phyloP scores from a whole-genome alignment of 2,329 filamentous ascomycete genomes.

The Talaromyces piceae region DNA sequence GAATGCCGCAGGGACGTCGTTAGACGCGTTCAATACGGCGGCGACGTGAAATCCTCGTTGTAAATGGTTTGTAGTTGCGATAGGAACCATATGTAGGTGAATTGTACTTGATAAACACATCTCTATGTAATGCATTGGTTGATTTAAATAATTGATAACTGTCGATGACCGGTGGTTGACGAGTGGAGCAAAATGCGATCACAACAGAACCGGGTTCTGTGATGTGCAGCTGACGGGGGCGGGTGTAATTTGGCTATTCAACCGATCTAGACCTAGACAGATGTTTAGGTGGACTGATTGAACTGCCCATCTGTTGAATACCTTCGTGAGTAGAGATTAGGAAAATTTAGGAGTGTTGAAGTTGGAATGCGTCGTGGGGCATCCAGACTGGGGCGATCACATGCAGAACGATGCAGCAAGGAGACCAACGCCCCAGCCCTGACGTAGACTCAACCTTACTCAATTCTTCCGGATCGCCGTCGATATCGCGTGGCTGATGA shows the following conservation, averaged over 20 bases:
- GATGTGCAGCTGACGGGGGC: not conserved
- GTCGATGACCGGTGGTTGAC: too few relatives aligned
- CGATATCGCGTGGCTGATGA: not conserved
- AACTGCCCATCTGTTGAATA: not conserved
- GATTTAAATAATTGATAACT: too few relatives aligned
- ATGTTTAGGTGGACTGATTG: not conserved
- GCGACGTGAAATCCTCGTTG: constrained; percentile 28
- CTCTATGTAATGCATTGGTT: too few relatives aligned
- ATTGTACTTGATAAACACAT: not conserved
- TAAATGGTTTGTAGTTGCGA: constrained; percentile 11
- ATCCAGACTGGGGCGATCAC: constrained; percentile 10
- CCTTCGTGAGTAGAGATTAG: not conserved
- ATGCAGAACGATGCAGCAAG: constrained; percentile 8
- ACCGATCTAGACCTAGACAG: not conserved
- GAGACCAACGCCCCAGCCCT: not conserved
- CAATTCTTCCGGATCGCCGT: not conserved
- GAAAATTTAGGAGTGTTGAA: not conserved
- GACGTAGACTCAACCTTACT: not conserved
- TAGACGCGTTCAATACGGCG: constrained; percentile 28
- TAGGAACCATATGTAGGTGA: not conserved
- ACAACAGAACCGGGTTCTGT: not conserved
- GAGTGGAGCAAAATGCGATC: not conserved
- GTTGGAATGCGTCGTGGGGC: not conserved
- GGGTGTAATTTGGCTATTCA: not conserved
- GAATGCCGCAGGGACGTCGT: constrained; percentile 29